phyloP scores from a whole-genome alignment of 2,329 filamentous ascomycete genomes.

The Clonostachys sp. region DNA sequence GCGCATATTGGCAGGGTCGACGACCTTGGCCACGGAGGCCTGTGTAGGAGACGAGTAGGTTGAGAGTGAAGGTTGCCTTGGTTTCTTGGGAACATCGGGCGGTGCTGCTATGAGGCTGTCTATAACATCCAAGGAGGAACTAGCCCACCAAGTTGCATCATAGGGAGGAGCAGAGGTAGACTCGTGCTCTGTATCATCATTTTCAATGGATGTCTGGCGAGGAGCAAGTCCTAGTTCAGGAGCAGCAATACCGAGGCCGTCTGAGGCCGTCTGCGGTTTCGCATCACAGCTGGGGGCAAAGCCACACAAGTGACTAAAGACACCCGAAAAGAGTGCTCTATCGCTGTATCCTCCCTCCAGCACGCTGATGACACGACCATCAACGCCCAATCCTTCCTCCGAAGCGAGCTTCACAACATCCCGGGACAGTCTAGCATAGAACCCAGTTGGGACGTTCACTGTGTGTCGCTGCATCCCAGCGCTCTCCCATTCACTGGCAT shows the following conservation, averaged over 20 bases:
- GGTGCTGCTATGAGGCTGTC: constrained; percentile 55
- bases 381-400: constrained; percentile 71
- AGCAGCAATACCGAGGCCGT: constrained; percentile 4
- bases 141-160: constrained; percentile 69
- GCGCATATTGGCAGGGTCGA: constrained; percentile 61
- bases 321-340: constrained; percentile 79
- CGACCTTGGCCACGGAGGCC: constrained; percentile 77
- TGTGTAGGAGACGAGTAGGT: constrained; percentile 87
- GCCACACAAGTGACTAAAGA: constrained; percentile 85
- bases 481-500: constrained; percentile 93
- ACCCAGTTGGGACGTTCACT: constrained; percentile 93
- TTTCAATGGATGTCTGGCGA: constrained; percentile 15
- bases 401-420: constrained; percentile 80
- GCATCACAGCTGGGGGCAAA: constrained; percentile 53
- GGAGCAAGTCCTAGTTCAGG: constrained; percentile 1
- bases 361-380: constrained; percentile 86
- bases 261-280: constrained; percentile 25
- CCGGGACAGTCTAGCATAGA: constrained; percentile 85
- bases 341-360: constrained; percentile 96
- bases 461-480: constrained; percentile 92
- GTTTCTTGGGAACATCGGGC: constrained; percentile 44
- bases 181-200: neutral
- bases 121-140: constrained; percentile 61
- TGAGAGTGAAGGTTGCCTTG: constrained; percentile 52
- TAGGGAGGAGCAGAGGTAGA: constrained; percentile 39